These are phyloP conservation scores for Talinum fruticosum DNA, from an alignment of 148 eudicot species.

Conservation along the genomic window DNA sequence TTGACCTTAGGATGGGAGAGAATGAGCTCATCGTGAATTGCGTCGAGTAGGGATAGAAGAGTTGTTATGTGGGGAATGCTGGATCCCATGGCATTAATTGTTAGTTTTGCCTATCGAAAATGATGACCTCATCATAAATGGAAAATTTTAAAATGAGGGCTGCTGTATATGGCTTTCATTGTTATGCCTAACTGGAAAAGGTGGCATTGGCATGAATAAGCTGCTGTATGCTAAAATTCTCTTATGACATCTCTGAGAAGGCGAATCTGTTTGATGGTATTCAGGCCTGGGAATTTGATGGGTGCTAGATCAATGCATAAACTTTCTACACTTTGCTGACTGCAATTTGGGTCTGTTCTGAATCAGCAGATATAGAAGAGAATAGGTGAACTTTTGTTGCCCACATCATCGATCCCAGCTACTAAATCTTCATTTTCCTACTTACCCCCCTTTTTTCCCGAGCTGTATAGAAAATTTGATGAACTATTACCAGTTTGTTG, in stretches of 20 bases:
- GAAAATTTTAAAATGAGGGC: neutral
- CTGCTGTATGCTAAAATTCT: neutral
- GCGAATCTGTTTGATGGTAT: neutral
- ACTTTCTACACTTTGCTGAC: too few relatives aligned
- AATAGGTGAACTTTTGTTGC: neutral
- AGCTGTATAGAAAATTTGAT: neutral
- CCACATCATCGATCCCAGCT: too few relatives aligned
- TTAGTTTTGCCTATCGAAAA: neutral
- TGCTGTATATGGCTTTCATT: neutral
- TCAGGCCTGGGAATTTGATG: neutral
- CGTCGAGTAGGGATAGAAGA: neutral
- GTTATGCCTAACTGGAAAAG: neutral
- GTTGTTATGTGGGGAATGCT: neutral
- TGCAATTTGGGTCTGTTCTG: neutral
- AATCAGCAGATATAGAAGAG: neutral
- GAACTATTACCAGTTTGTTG: neutral
- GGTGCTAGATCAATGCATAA: neutral
- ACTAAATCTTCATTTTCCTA: too few relatives aligned
- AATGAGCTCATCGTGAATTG: neutral
- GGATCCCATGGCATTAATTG: neutral
- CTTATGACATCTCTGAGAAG: neutral
- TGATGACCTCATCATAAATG: neutral
- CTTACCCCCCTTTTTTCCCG: neutral
- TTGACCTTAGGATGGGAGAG: conserved; percentile 1
- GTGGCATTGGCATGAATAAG: neutral